These are phyloP conservation scores for Metschnikowia kofuensis DNA, from an alignment of 805 yeast species.

Conservation along the genomic window DNA sequence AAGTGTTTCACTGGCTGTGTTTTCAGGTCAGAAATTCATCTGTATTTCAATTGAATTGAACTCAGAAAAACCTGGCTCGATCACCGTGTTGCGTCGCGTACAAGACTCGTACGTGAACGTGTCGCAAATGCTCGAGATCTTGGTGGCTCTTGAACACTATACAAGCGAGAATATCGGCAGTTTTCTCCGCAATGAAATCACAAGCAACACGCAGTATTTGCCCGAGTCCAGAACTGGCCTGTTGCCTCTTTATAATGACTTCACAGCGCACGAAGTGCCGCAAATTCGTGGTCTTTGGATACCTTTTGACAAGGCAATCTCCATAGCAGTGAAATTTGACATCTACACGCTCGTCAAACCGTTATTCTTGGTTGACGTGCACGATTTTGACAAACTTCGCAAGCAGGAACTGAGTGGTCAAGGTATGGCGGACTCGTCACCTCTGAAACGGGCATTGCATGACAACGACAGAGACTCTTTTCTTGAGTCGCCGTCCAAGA, in stretches of 20 bases:
- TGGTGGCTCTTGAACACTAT: slow-evolving; percentile 28
- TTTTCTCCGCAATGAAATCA: slow-evolving; percentile 32
- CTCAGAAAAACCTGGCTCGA: not conserved
- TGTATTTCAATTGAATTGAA: slow-evolving; percentile 25
- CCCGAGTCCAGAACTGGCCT: slow-evolving; percentile 20
- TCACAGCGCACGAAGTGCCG: slow-evolving; percentile 25
- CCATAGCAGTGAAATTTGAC: slow-evolving; percentile 37
- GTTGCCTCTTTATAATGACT: slow-evolving; percentile 26
- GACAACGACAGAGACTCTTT: slow-evolving; percentile 21
- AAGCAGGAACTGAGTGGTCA: slow-evolving; percentile 5
- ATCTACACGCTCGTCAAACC: slow-evolving; percentile 35
- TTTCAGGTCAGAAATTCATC: slow-evolving; percentile 36
- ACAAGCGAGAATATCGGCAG: slow-evolving; percentile 26
- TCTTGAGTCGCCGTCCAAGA: slow-evolving; percentile 39
- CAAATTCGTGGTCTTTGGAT: slow-evolving; percentile 40
- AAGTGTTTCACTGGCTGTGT: slow-evolving; percentile 23
- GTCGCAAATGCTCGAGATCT: slow-evolving; percentile 34
- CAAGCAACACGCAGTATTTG: slow-evolving; percentile 30
- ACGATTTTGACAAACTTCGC: slow-evolving; percentile 40
- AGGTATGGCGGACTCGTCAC: not conserved
- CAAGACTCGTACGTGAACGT: slow-evolving; percentile 42
- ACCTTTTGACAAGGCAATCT: slow-evolving; percentile 42
- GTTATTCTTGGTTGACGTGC: slow-evolving; percentile 43
- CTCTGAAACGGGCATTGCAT: slow-evolving; percentile 1
- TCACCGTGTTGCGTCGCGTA: slow-evolving; percentile 34